Evolutionary conservation across 2,329 filamentous ascomycete species (phyloP).

Genomic region (Aspergillus pseudotamarii): DNA sequence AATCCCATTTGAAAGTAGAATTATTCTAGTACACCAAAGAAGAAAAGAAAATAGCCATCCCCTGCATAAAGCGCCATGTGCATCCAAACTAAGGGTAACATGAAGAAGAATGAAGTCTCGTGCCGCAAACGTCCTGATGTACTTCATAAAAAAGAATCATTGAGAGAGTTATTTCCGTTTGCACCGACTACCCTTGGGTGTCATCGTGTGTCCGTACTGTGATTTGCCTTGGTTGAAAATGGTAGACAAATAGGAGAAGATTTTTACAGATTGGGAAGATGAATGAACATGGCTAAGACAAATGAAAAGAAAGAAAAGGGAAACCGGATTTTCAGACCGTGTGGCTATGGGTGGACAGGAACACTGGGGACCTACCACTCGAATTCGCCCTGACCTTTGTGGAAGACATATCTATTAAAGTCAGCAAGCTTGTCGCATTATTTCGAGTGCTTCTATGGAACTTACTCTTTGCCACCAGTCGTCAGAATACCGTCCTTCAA

Average conservation of each 20-base stretch:
- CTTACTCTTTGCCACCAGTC: constrained; percentile 85
- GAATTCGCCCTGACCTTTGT: constrained; percentile 95
- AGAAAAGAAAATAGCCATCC: constrained; percentile 14
- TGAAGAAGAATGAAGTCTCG: constrained; percentile 13
- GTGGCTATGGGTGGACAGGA: neutral
- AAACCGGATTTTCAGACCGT: neutral
- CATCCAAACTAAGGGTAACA: constrained; percentile 13
- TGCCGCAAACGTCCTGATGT: constrained; percentile 11
- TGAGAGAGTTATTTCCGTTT: constrained; percentile 4
- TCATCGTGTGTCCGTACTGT: neutral
- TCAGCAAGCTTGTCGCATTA: constrained; percentile 24
- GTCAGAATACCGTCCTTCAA: constrained; percentile 95
- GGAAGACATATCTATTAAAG: constrained; percentile 76
- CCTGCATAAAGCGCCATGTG: constrained; percentile 30
- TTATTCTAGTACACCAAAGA: constrained; percentile 31
- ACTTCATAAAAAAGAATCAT: constrained; percentile 10
- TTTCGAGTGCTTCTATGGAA: constrained; percentile 19
- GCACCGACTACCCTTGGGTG: constrained; percentile 5
- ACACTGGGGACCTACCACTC: constrained; percentile 72
- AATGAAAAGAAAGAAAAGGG: neutral
- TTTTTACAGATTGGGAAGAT: constrained; percentile 14
- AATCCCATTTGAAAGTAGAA: constrained; percentile 5
- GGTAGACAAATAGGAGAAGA: neutral
- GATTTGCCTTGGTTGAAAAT: neutral
- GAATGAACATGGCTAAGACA: neutral